phyloP scores from a whole-genome alignment of 306 rosid genomes.

The Boehmeria nivea region DNA sequence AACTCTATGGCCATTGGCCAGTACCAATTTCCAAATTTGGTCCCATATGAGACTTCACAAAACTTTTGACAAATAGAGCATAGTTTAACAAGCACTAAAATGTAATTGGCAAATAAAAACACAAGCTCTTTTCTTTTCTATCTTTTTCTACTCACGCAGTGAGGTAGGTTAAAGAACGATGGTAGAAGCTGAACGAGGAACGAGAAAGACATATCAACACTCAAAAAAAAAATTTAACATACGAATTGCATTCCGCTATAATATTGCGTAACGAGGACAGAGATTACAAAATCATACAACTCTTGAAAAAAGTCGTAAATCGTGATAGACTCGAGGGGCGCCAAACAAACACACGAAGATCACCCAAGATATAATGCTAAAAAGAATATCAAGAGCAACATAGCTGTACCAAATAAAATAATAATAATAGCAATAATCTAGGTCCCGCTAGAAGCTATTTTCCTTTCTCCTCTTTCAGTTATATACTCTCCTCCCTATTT shows the following conservation, averaged over 20 bases:
- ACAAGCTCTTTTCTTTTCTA: no score
- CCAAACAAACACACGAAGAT: slow-evolving; percentile 25
- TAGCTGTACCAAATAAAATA: slow-evolving; percentile 27
- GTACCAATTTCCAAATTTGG: no score
- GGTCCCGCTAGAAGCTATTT: slow-evolving; percentile 14
- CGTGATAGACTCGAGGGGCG: slow-evolving; percentile 7
- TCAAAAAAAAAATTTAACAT: slow-evolving; percentile 3
- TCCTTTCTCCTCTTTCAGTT: slow-evolving; percentile 21
- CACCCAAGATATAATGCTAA: slow-evolving; percentile 18
- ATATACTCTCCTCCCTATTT: slow-evolving; percentile 24
- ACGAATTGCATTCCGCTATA: slow-evolving; percentile 8
- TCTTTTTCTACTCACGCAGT: no score
- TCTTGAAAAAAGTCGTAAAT: not conserved
- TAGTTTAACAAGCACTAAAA: no score
- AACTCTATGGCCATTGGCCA: no score
- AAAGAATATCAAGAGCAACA: slow-evolving; percentile 27
- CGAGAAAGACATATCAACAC: no score
- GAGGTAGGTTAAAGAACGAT: no score
- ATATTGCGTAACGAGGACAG: slow-evolving; percentile 11
- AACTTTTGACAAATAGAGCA: no score
- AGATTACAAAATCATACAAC: slow-evolving; percentile 38
- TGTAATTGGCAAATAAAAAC: no score
- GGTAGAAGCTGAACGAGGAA: no score
- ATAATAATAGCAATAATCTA: slow-evolving; percentile 1
- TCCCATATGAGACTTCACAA: no score